These are phyloP conservation scores for Trichothecium sympodiale DNA, from an alignment of 2,329 filamentous ascomycete species.

Conservation along the genomic window DNA sequence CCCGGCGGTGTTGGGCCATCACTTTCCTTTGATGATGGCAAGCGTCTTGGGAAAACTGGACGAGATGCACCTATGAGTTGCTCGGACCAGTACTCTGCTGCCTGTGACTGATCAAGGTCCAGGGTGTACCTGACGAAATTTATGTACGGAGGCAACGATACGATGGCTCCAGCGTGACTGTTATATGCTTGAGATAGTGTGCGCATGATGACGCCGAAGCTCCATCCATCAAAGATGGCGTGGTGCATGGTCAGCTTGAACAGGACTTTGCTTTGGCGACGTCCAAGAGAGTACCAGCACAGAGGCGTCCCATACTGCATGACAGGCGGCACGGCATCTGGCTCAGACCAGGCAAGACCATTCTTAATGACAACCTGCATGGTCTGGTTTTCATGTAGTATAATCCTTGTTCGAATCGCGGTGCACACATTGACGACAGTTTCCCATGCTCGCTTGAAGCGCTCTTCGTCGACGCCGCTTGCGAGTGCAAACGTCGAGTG, in stretches of 20 bases:
- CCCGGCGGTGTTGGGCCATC: too few species aligned
- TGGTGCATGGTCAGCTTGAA: slow-evolving; percentile 16
- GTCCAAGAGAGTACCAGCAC: neutral
- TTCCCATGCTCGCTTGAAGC: neutral
- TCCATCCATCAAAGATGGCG: slow-evolving; percentile 16
- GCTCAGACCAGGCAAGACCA: too few species aligned
- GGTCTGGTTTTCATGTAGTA: too few species aligned
- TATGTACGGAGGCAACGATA: neutral
- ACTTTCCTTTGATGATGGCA: too few species aligned
- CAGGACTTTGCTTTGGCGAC: neutral
- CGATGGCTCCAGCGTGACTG: slow-evolving; percentile 4
- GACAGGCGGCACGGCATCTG: too few species aligned
- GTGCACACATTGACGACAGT: neutral
- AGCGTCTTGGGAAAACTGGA: too few species aligned
- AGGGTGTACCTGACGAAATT: slow-evolving; percentile 6
- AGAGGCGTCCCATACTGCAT: too few species aligned
- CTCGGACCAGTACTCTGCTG: slow-evolving; percentile 5
- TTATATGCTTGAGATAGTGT: slow-evolving; percentile 1
- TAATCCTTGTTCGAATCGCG: neutral
- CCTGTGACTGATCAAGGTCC: slow-evolving; percentile 1
- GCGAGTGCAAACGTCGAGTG: neutral
- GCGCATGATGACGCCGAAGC: slow-evolving; percentile 5
- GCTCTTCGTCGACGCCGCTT: neutral
- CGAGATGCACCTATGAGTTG: slow-evolving; percentile 7
- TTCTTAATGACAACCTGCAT: too few species aligned